Evolutionary conservation across 2,329 filamentous ascomycete species (phyloP).

Genomic region (Verticillium isaacii): DNA sequence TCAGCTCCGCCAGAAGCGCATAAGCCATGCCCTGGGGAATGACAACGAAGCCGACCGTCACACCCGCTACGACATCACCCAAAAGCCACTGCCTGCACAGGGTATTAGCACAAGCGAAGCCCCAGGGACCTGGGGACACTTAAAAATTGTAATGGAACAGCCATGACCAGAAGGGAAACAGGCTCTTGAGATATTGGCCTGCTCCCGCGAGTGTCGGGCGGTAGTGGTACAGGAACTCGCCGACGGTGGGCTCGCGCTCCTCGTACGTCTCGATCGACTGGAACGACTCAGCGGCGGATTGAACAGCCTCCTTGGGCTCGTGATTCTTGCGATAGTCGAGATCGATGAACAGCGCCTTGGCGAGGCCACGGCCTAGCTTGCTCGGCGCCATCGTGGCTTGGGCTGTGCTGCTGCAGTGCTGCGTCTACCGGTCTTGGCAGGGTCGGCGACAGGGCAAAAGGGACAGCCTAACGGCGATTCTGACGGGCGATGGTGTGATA

Average conservation of each 20-base stretch:
- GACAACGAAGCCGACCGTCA: conserved; percentile 70
- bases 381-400: conserved; percentile 10
- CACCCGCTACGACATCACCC: conserved; percentile 11
- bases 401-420: neutral
- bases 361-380: conserved; percentile 17
- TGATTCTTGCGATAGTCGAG: conserved; percentile 19
- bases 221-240: conserved; percentile 33
- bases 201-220: conserved; percentile 25
- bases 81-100: conserved; percentile 9
- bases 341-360: conserved; percentile 24
- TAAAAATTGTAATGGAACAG: conserved; percentile 28
- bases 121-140: neutral
- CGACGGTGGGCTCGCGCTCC: conserved; percentile 36
- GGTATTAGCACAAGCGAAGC: neutral
- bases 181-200: conserved; percentile 28
- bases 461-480: neutral
- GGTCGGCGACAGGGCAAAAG: neutral
- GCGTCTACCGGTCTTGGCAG: neutral
- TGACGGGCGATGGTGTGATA: neutral
- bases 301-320: conserved; percentile 19
- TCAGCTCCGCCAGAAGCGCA: conserved; percentile 63
- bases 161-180: conserved; percentile 47
- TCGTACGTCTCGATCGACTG: conserved; percentile 13
- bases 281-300: conserved; percentile 19
- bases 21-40: conserved; percentile 81